Evolutionary conservation across 2,329 filamentous ascomycete species (phyloP), one percentile per base, ranked within the genome.

Genomic region (Alternaria ventricosa): DNA sequence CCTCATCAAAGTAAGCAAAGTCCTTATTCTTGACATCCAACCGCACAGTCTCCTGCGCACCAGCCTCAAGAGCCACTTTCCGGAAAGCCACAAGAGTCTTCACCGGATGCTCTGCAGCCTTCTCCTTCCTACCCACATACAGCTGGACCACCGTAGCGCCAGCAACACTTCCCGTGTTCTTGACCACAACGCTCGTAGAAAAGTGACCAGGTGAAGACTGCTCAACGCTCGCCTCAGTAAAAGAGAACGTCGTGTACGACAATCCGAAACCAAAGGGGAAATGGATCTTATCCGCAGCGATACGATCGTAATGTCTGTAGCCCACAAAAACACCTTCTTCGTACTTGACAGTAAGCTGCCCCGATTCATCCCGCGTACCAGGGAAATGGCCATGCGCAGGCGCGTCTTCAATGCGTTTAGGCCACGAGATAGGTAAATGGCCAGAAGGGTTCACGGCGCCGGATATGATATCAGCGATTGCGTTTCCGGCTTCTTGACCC

Each of bases 61-160:
- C 88, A 2, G 85, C 81, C 47, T 86, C 82, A 4, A 92, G 78
- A 54, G 80, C 83, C 0, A 91, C 84, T 78, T 92, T 92, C 65
- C 86, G 84, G 71, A 92, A 92, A 0, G 88, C 89, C 9, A 86
- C 87, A 4, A 92, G 82, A 75, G 92, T 90, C 80, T 92, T 92
- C 65, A 88, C 84, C 0, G 90, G 90, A 49, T 90, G 82, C 12
- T 75, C 67, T 1, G 64, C 50, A 1, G 66, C 68, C 12, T 55
- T 64, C 11, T 71, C 56, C 28, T 11, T 85, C 84, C 58, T 90
- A 78, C 49, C 86, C 47, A 92, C 82, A 72, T 89, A 89, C 1
- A 89, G 76, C 74, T 89, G 88, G 0, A 84, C 78, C 1, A 89
- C 85, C 7, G 84, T 83, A 3, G 82, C 82, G 15, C 86, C 87